Percentiles rank a stretch among this genome's conserved stretches.
Evolutionary conservation across 768 basidiomycete genomes (phyloP).

Genomic region (Leccinum broughii): DNA sequence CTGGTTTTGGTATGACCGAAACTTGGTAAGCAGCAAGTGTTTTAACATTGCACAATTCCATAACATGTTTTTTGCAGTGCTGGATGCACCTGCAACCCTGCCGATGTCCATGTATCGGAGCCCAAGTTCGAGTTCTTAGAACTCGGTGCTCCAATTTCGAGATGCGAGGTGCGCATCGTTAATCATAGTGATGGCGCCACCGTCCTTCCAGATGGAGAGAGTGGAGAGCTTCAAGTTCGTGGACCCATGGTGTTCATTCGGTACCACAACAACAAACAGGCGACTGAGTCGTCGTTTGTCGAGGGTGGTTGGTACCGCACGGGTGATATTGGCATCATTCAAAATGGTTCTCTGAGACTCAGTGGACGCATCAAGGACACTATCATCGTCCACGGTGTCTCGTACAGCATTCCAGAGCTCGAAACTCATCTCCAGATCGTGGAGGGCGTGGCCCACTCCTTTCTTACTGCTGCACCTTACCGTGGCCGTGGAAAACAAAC

Average conservation of each 20-base stretch:
- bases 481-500: neutral
- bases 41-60: neutral
- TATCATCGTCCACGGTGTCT: slow-evolving; percentile 36
- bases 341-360: slow-evolving; percentile 33
- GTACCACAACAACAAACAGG: neutral
- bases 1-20: slow-evolving; percentile 30
- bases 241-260: neutral
- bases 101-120: slow-evolving; percentile 14
- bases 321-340: slow-evolving; percentile 33
- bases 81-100: neutral
- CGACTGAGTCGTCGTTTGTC: neutral
- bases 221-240: neutral
- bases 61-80: neutral
- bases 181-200: neutral
- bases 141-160: neutral
- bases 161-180: neutral
- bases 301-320: neutral
- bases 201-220: neutral
- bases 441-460: neutral
- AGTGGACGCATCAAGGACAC: slow-evolving; percentile 42
- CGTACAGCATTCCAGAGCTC: neutral
- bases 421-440: neutral
- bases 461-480: neutral
- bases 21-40: neutral
- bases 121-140: neutral